Percentiles rank a stretch among this genome's conserved stretches.
These are phyloP conservation scores for Trichoderma koningiopsis DNA, from an alignment of 2,329 filamentous ascomycete species.

Conservation along the genomic window DNA sequence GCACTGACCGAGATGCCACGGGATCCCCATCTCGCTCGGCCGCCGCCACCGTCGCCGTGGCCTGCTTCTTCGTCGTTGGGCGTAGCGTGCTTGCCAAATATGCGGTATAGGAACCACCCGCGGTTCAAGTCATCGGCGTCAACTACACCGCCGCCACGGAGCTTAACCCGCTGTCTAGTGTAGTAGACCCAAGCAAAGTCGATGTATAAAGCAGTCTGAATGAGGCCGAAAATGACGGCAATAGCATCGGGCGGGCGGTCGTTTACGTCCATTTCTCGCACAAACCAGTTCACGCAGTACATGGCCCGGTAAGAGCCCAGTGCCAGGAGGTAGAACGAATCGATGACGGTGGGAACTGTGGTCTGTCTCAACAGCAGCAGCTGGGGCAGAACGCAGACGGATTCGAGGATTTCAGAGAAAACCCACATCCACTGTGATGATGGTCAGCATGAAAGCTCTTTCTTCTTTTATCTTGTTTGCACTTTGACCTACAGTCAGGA, in stretches of 20 bases:
- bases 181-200: constrained; percentile 99
- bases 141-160: constrained; percentile 81
- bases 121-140: constrained; percentile 86
- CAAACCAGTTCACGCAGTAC: constrained; percentile 91
- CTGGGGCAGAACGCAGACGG: constrained; percentile 86
- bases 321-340: constrained; percentile 91
- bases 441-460: not conserved
- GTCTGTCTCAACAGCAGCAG: constrained; percentile 90
- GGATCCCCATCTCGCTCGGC: constrained; percentile 61
- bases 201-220: constrained; percentile 87
- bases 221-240: constrained; percentile 79
- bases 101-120: constrained; percentile 78
- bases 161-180: constrained; percentile 88
- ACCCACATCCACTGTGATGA: constrained; percentile 71
- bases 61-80: constrained; percentile 63
- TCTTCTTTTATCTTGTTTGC: constrained; percentile 29
- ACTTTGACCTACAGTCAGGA: constrained; percentile 48
- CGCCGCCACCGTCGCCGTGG: constrained; percentile 38
- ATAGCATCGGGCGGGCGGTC: constrained; percentile 67
- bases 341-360: constrained; percentile 92
- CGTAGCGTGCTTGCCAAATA: constrained; percentile 65
- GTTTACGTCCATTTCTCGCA: constrained; percentile 62
- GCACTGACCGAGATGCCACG: constrained; percentile 68
- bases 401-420: constrained; percentile 91
- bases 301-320: constrained; percentile 85